Percentiles rank a stretch among this genome's conserved stretches.
Conservation (phyloP, 108 stramenopile genomes). For the Pseudonitzschia multiseries region DNA sequence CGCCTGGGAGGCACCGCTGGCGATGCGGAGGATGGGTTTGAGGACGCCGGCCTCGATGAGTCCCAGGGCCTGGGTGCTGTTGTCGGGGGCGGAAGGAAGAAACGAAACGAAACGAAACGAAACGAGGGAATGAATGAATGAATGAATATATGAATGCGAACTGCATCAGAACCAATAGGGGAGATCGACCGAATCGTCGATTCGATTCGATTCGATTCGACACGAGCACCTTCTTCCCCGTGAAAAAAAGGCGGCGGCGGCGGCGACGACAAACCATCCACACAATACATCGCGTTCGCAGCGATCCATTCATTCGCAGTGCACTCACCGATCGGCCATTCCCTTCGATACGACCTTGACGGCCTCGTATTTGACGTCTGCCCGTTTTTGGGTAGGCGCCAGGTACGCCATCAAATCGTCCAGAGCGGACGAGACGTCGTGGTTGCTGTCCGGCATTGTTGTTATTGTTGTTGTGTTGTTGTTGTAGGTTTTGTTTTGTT, state of each 20-base stretch:
- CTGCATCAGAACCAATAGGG: background rate
- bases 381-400: background rate
- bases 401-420: slow-evolving; percentile 2
- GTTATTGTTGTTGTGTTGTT: background rate
- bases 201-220: too few relatives aligned
- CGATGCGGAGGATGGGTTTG: slow-evolving; percentile 30
- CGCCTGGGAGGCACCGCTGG: slow-evolving; percentile 15
- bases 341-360: slow-evolving; percentile 3
- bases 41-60: slow-evolving; percentile 38
- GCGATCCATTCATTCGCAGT: too few relatives aligned
- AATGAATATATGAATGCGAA: background rate
- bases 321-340: slow-evolving; percentile 11
- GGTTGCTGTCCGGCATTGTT: background rate
- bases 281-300: too few relatives aligned
- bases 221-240: background rate
- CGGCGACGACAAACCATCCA: too few relatives aligned
- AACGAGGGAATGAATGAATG: background rate
- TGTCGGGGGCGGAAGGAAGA: background rate
- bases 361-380: slow-evolving; percentile 1
- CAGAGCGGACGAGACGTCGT: slow-evolving; percentile 12
- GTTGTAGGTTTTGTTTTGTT: background rate
- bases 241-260: too few relatives aligned
- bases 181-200: too few relatives aligned
- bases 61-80: slow-evolving; percentile 23
- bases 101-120: background rate